These are phyloP conservation scores for Chlorella sp. DNA, from an alignment of 139 green algal genomes.

Conservation along the genomic window DNA sequence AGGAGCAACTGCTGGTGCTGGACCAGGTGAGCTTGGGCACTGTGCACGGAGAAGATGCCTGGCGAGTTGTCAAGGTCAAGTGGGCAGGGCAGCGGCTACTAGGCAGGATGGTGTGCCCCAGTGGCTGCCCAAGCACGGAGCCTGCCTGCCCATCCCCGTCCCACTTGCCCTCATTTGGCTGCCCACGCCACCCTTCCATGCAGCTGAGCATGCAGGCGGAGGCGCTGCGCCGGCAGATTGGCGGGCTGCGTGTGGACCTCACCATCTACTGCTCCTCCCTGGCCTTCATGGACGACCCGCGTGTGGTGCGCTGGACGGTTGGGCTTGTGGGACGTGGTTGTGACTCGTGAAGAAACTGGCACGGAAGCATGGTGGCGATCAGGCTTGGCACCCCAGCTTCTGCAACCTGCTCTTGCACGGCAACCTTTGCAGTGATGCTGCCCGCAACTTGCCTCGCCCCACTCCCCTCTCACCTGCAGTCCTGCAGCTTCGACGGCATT, in stretches of 20 bases:
- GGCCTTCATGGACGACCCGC: slow-evolving; percentile 22
- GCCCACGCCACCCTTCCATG: too few species aligned
- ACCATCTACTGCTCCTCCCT: slow-evolving; percentile 34
- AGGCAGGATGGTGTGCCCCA: too few species aligned
- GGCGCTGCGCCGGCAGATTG: slow-evolving; percentile 10
- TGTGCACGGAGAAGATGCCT: too few species aligned
- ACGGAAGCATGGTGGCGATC: too few species aligned
- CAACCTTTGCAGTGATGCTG: background rate
- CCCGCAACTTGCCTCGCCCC: background rate
- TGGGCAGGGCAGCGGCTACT: too few species aligned
- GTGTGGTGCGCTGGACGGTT: background rate
- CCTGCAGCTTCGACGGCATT: background rate
- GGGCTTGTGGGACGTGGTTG: background rate
- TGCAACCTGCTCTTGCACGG: background rate
- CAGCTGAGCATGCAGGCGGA: slow-evolving; percentile 26
- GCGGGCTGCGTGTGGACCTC: slow-evolving; percentile 4
- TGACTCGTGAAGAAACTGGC: too few species aligned
- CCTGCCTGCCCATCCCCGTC: background rate
- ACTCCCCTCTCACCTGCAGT: background rate
- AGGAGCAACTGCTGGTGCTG: slow-evolving; percentile 18
- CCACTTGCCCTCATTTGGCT: background rate
- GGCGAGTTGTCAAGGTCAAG: too few species aligned
- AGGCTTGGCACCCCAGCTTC: too few species aligned
- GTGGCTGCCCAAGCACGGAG: too few species aligned
- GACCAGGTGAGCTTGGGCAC: slow-evolving; percentile 11